A percentile compares a stretch with the other conserved stretches of the same genome.
These are phyloP conservation scores for Tubosaeta brunneosetosa DNA, from an alignment of 768 basidiomycete genomes.

Conservation along the genomic window DNA sequence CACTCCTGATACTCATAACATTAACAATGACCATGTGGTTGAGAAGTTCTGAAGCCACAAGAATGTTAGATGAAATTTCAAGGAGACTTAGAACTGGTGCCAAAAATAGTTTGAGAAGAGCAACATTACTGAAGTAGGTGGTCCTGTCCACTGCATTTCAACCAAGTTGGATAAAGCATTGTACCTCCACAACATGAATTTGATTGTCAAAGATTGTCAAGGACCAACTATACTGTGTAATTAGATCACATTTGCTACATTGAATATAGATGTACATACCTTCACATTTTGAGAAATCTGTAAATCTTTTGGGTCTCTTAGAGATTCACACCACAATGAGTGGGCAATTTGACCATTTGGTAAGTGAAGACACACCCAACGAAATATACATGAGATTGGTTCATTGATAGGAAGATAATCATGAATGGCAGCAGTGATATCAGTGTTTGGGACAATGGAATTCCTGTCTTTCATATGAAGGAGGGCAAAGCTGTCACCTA, in stretches of 20 bases:
- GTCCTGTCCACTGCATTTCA: too few relatives aligned
- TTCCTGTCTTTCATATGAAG: not conserved
- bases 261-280: not conserved
- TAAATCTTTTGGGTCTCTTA: not conserved
- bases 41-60: not conserved
- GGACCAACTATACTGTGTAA: not conserved
- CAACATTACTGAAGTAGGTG: too few relatives aligned
- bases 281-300: conserved; percentile 10
- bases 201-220: too few relatives aligned
- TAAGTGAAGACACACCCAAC: conserved; percentile 20
- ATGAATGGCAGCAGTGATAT: not conserved
- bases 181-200: too few relatives aligned
- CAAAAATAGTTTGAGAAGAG: not conserved
- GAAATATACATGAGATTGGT: not conserved
- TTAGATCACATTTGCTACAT: not conserved
- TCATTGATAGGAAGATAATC: not conserved
- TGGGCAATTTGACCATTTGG: conserved; percentile 25
- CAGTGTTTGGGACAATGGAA: not conserved
- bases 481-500: conserved; percentile 23
- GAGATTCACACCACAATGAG: too few relatives aligned
- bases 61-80: not conserved
- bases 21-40: not conserved
- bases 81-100: not conserved
- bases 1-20: not conserved
- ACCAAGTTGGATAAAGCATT: too few relatives aligned